Conservation (phyloP, 2,329 filamentous ascomycete species). For the Xylaria sp. region DNA sequence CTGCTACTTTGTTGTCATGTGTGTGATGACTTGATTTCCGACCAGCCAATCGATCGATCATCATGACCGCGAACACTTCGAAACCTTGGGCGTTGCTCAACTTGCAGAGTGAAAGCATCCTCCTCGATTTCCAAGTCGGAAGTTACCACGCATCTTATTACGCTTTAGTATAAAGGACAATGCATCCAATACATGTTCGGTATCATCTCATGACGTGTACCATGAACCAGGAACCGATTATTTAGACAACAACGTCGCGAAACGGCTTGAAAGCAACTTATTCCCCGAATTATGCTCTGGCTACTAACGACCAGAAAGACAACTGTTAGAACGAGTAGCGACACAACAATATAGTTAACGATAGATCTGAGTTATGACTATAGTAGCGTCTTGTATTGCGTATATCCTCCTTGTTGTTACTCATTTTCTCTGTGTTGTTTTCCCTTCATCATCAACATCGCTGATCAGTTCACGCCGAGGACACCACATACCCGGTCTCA, state of each 20-base stretch:
- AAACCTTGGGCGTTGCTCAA: not conserved
- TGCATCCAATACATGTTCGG: constrained; percentile 2
- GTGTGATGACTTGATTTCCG: not conserved
- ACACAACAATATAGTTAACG: not conserved
- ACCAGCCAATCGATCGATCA: not conserved
- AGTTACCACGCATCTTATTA: not conserved
- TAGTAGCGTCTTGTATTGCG: not conserved
- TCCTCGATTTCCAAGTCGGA: not conserved
- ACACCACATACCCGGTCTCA: not conserved
- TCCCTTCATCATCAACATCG: not conserved
- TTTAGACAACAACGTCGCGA: not conserved
- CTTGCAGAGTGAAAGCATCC: not conserved
- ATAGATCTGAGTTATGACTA: not conserved
- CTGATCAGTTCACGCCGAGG: not conserved
- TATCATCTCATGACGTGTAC: not conserved
- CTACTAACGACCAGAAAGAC: not conserved
- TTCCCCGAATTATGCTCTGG: not conserved
- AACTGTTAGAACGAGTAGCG: not conserved
- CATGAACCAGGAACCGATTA: not conserved
- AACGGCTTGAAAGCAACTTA: not conserved
- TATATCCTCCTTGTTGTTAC: not conserved
- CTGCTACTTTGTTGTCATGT: constrained; percentile 5
- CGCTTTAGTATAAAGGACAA: not conserved
- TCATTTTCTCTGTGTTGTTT: not conserved
- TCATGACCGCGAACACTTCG: constrained; percentile 2